Evolutionary conservation across 352 stramenopile species (phyloP).

Genomic region (Globisporangium spinosum): DNA sequence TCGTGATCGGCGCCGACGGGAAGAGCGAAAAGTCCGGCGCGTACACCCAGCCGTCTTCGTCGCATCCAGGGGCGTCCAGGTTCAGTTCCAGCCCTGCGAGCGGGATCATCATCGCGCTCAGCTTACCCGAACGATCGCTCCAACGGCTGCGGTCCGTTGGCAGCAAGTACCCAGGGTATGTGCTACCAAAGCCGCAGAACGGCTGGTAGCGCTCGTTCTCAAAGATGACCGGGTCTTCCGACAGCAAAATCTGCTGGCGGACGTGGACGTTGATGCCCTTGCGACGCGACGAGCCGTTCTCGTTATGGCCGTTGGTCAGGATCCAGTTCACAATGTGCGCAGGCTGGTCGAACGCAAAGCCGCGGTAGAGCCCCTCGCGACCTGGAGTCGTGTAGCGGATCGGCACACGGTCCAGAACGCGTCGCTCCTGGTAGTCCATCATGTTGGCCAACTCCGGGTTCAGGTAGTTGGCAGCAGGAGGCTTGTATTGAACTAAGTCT

Average conservation of each 20-base stretch:
- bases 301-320: constrained; percentile 35
- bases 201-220: constrained; percentile 87
- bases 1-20: constrained; percentile 37
- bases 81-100: constrained; percentile 66
- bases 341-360: constrained; percentile 81
- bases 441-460: constrained; percentile 61
- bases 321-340: constrained; percentile 80
- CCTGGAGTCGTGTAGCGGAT: constrained; percentile 36
- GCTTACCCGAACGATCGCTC: constrained; percentile 78
- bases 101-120: constrained; percentile 68
- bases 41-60: constrained; percentile 84
- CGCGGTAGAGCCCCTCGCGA: constrained; percentile 60
- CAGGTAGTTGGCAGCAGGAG: constrained; percentile 52
- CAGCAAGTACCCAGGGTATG: constrained; percentile 76
- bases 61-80: constrained; percentile 48
- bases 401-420: constrained; percentile 52
- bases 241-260: constrained; percentile 60
- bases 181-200: constrained; percentile 80
- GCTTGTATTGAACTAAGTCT: constrained; percentile 50
- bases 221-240: constrained; percentile 75
- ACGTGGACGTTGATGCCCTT: constrained; percentile 67
- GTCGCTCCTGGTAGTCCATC: constrained; percentile 77
- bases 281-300: constrained; percentile 29
- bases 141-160: constrained; percentile 78
- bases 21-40: constrained; percentile 84